Percentiles rank a stretch among this genome's conserved stretches.
Conservation (phyloP, 805 yeast species). For the Barnettozyma sucrosica region DNA sequence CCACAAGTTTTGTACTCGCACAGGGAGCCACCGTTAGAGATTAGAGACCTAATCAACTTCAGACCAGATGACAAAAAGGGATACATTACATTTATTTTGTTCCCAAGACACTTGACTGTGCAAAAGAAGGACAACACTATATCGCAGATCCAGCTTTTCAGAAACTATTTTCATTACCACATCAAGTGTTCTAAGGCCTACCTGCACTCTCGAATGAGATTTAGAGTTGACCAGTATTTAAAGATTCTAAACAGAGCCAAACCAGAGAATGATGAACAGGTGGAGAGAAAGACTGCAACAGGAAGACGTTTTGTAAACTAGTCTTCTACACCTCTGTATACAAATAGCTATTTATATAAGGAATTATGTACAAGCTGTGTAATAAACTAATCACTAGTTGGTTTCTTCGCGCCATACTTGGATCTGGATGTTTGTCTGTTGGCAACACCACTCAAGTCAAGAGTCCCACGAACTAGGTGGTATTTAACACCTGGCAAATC, state of each 20-base stretch:
- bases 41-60: conserved; percentile 39
- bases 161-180: conserved; percentile 98
- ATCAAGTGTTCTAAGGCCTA: conserved; percentile 98
- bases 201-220: conserved; percentile 98
- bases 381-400: conserved; percentile 37
- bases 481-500: conserved; percentile 98
- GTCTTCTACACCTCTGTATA: background rate
- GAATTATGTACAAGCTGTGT: conserved; percentile 10
- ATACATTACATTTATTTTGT: conserved; percentile 64
- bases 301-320: conserved; percentile 25
- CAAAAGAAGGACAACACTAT: conserved; percentile 80
- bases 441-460: conserved; percentile 92
- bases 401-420: conserved; percentile 89
- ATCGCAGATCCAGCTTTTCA: conserved; percentile 83
- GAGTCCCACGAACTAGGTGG: conserved; percentile 87
- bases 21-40: conserved; percentile 89
- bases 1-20: conserved; percentile 95
- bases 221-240: conserved; percentile 86
- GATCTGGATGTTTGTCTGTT: conserved; percentile 86
- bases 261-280: conserved; percentile 82
- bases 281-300: conserved; percentile 30
- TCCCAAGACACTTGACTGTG: conserved; percentile 68
- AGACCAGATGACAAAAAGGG: conserved; percentile 42
- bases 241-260: conserved; percentile 96
- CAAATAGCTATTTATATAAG: background rate